Percentiles rank a stretch among this genome's conserved stretches.
phyloP scores from a whole-genome alignment of 2,329 filamentous ascomycete species.

The Fusarium buxicola region DNA sequence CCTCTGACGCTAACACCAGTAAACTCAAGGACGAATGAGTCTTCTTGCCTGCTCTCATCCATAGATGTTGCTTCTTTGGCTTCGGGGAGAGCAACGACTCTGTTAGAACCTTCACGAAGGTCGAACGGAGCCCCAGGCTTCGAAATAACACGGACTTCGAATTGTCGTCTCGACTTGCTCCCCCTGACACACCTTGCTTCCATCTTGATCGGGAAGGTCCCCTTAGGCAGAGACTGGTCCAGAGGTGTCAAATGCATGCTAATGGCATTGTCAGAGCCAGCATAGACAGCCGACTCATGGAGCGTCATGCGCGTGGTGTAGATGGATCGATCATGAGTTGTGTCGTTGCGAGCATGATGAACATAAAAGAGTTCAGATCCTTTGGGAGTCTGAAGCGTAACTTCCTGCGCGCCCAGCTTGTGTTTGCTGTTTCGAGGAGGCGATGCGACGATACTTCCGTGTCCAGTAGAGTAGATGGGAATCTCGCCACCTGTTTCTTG shows the following conservation, averaged over 20 bases:
- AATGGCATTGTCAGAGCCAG: slow-evolving; percentile 47
- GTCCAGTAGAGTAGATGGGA: slow-evolving; percentile 51
- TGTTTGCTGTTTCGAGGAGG: slow-evolving; percentile 35
- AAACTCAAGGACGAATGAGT: slow-evolving; percentile 21
- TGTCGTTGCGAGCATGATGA: slow-evolving; percentile 50
- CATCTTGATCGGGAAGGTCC: slow-evolving; percentile 48
- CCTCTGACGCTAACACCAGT: neutral
- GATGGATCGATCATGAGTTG: slow-evolving; percentile 43
- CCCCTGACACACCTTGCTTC: slow-evolving; percentile 20
- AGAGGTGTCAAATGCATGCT: slow-evolving; percentile 47
- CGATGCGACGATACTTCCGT: slow-evolving; percentile 51
- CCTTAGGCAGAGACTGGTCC: slow-evolving; percentile 48
- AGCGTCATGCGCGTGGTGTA: slow-evolving; percentile 51
- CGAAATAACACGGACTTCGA: slow-evolving; percentile 15
- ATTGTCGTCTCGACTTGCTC: neutral
- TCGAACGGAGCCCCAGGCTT: slow-evolving; percentile 29
- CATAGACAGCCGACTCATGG: slow-evolving; percentile 33
- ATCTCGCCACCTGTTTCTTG: slow-evolving; percentile 45
- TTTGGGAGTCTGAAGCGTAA: slow-evolving; percentile 45
- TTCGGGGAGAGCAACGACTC: slow-evolving; percentile 24
- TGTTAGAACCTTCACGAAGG: slow-evolving; percentile 29
- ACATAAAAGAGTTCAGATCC: slow-evolving; percentile 52
- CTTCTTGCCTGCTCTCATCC: neutral
- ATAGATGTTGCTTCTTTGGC: neutral
- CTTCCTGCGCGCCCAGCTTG: slow-evolving; percentile 47